phyloP scores from a whole-genome alignment of 1,284 basidiomycete species.

The Moesziomyces antarcticus region DNA sequence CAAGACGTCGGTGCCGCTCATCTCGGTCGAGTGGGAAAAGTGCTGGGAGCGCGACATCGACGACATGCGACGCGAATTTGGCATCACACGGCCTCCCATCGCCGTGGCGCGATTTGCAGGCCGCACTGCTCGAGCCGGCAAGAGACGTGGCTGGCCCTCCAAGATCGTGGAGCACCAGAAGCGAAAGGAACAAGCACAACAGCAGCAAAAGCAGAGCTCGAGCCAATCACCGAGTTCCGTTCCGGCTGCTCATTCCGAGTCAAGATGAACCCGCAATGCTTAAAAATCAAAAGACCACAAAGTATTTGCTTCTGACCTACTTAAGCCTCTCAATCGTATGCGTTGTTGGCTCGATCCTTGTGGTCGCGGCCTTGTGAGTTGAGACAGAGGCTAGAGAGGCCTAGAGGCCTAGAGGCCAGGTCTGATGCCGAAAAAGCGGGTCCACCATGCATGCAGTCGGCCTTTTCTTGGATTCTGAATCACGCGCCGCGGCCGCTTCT shows the following conservation, averaged over 20 bases:
- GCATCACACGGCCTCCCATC: conserved; percentile 71
- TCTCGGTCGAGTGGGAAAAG: conserved; percentile 95
- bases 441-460: not conserved
- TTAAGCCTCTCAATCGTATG: no score
- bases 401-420: no score
- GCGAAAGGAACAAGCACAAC: conserved; percentile 16
- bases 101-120: conserved; percentile 54
- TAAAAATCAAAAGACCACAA: no score
- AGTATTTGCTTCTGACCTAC: no score
- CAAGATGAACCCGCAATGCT: not conserved
- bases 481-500: not conserved
- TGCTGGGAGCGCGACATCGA: conserved; percentile 86
- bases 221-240: not conserved
- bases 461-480: not conserved
- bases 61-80: conserved; percentile 82
- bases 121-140: conserved; percentile 25
- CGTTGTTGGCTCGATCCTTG: no score
- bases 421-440: not conserved
- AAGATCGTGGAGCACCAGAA: conserved; percentile 53
- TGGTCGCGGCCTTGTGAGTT: no score
- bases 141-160: conserved; percentile 59
- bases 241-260: not conserved
- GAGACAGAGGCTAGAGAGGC: no score
- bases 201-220: conserved; percentile 9
- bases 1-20: conserved; percentile 77